Base-by-base conservation (phyloP, 192 early-diverging fungal species). In the Podochytrium sp. region DNA sequence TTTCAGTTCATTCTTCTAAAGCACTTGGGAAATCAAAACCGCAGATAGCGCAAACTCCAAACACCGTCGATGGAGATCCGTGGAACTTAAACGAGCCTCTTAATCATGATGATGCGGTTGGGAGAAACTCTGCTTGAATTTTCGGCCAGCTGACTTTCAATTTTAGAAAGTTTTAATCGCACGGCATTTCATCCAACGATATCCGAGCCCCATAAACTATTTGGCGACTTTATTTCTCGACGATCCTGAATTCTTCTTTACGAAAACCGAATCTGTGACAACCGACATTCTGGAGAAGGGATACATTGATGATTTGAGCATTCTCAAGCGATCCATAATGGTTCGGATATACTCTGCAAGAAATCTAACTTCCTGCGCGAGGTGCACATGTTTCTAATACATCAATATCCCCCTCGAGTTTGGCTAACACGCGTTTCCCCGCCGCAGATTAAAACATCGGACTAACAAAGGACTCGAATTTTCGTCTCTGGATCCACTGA, bases 171-270 rank as follows among this genome's bases (percentile, higher is more conserved):
- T 74, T 34, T 20, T 74, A 6, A 53, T 74, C 52, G 72, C 72
- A 4, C 72, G 72, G 29, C 61, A 73, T n/a, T 82, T 82, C 35
- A 73, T 80, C 41, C 38, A 49, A 20, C 16, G 35, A n/a, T 81
- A 76, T 64, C 78, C 73, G 14, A 59, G 58, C 1, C n/a, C 61
- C 3, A 37, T 74, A 23, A 12, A 29, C n/a, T 82, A 82, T 59
- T 43, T 80, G 1, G 42, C 20, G 32, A 35, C 74, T 12, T 14
- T 79, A 10, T 52, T 27, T 35, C 62, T 82, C 6, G 66, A 77
- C 27, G 80, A 82, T 70, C 75, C 81, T n/a, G 79, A 83, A 51
- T 59, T 39, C 37, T 78, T 78, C 41, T 75, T 81, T 39, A 59
- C 52, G 2, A 37, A 56, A 12, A 14, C 41, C 10, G 67, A 77